Conservation (phyloP, 805 yeast genomes). For the Myxozyma udenii region DNA sequence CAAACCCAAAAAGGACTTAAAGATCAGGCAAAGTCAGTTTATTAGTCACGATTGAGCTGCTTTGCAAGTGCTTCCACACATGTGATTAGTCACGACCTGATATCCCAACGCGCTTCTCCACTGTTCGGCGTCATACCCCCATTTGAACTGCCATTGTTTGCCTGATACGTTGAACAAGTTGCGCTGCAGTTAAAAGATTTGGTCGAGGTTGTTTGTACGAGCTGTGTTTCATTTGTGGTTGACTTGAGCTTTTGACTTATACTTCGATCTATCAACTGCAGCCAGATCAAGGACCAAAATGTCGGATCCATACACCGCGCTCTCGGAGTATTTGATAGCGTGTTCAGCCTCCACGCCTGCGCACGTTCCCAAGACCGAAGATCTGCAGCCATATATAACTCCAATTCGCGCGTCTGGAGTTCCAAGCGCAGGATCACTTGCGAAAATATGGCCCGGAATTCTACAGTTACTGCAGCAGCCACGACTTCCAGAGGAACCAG, state of each 20-base stretch:
- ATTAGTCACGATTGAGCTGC: too few relatives aligned
- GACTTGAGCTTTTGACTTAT: background rate
- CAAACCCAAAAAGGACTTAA: too few relatives aligned
- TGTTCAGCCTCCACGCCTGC: background rate
- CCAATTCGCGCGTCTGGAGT: slow-evolving; percentile 9
- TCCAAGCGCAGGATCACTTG: slow-evolving; percentile 15
- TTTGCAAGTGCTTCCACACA: too few relatives aligned
- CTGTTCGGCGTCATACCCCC: too few relatives aligned
- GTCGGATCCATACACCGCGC: slow-evolving; percentile 12
- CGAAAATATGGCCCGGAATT: slow-evolving; percentile 25
- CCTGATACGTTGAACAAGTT: too few relatives aligned
- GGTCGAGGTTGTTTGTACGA: too few relatives aligned
- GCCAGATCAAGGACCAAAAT: background rate
- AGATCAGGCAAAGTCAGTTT: too few relatives aligned
- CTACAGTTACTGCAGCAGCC: slow-evolving; percentile 8
- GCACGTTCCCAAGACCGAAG: slow-evolving; percentile 2
- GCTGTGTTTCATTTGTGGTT: too few relatives aligned
- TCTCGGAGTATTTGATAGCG: slow-evolving; percentile 6
- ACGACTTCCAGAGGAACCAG: background rate
- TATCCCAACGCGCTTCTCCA: too few relatives aligned
- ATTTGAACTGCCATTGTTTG: too few relatives aligned
- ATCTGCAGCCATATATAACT: slow-evolving; percentile 7
- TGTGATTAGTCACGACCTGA: too few relatives aligned
- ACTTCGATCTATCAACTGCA: background rate
- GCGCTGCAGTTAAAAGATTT: too few relatives aligned